Conservation (phyloP, 306 rosid genomes). For the Cucumis cinereus region DNA sequence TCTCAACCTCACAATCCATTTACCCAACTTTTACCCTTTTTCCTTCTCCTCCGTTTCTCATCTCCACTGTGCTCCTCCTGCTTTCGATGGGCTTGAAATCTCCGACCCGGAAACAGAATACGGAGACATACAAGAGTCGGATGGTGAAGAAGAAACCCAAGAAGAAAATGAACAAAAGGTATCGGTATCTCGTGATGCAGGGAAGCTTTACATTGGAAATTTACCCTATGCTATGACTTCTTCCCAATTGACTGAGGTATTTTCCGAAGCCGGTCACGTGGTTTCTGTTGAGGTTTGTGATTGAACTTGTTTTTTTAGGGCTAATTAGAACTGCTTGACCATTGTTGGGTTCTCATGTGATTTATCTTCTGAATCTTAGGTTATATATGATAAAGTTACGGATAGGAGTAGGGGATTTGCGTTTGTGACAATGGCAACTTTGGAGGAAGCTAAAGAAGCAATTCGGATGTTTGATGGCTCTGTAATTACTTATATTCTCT, state of each 20-base stretch:
- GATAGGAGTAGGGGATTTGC: slow-evolving; percentile 93
- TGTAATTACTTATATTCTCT: slow-evolving; percentile 26
- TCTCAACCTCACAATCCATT: slow-evolving; percentile 28
- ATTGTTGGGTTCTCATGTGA: background rate
- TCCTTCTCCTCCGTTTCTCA: slow-evolving; percentile 20
- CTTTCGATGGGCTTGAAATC: slow-evolving; percentile 36
- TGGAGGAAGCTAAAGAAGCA: slow-evolving; percentile 76
- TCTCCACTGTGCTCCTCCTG: slow-evolving; percentile 23
- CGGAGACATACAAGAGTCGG: slow-evolving; percentile 17
- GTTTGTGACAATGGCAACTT: slow-evolving; percentile 69
- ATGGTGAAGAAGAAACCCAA: slow-evolving; percentile 10
- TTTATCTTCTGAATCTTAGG: slow-evolving; percentile 21
- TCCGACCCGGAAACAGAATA: slow-evolving; percentile 11
- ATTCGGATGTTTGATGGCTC: slow-evolving; percentile 84
- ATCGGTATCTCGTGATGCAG: slow-evolving; percentile 33
- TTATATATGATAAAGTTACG: slow-evolving; percentile 79
- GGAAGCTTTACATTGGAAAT: slow-evolving; percentile 82
- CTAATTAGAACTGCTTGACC: background rate
- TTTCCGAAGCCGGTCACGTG: slow-evolving; percentile 70
- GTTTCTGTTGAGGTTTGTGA: slow-evolving; percentile 57
- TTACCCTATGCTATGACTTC: slow-evolving; percentile 62
- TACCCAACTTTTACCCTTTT: slow-evolving; percentile 17
- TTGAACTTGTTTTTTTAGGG: background rate
- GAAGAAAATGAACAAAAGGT: slow-evolving; percentile 22
- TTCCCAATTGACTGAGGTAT: slow-evolving; percentile 46